These are phyloP conservation scores for Pyrus pyrifolia DNA, from an alignment of 306 rosid species.

Conservation along the genomic window DNA sequence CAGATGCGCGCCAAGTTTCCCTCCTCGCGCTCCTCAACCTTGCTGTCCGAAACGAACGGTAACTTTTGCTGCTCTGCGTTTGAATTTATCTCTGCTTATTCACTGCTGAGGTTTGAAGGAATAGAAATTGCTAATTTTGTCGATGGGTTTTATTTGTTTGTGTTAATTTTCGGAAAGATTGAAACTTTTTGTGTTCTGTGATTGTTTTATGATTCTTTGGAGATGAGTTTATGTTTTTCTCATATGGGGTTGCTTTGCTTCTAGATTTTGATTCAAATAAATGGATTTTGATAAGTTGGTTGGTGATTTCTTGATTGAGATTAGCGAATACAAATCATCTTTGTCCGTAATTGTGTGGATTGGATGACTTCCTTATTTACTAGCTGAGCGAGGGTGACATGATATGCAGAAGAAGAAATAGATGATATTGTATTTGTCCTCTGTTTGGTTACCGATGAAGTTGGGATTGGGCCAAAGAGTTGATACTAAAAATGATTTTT, in stretches of 20 bases:
- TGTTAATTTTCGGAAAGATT: not conserved
- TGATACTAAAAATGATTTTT: not conserved
- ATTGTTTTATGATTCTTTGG: not conserved
- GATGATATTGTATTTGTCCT: not conserved
- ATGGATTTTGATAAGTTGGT: not conserved
- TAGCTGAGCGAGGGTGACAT: not conserved
- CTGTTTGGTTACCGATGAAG: not conserved
- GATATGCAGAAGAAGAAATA: not conserved
- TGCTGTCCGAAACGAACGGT: slow-evolving; percentile 82
- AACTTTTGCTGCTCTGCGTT: not conserved
- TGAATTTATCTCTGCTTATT: not conserved
- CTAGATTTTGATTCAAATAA: not conserved
- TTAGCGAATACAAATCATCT: not conserved
- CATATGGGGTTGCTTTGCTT: not conserved
- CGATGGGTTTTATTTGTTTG: not conserved
- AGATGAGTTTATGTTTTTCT: not conserved
- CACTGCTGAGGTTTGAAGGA: not conserved
- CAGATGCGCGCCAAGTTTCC: slow-evolving; percentile 72
- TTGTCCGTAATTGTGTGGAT: not conserved
- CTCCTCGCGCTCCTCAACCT: slow-evolving; percentile 91
- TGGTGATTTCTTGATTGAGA: not conserved
- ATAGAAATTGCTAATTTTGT: not conserved
- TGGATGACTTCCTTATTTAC: not conserved
- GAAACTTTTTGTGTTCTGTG: not conserved
- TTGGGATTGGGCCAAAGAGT: not conserved